Evolutionary conservation across 1,284 basidiomycete genomes (phyloP).

Genomic region (Tylopilus orsonianus): DNA sequence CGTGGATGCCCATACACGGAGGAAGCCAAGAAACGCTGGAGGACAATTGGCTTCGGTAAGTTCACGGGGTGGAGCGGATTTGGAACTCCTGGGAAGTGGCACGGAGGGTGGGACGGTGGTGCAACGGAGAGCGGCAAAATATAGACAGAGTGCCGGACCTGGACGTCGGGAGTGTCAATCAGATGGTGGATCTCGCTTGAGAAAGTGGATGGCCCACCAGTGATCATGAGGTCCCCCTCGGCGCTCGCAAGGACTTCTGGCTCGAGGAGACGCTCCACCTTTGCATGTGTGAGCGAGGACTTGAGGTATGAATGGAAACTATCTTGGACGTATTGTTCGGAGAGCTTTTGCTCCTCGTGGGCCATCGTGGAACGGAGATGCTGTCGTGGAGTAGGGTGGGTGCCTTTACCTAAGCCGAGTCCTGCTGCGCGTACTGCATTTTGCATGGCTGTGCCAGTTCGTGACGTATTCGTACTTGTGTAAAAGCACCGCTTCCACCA

Average conservation of each 20-base stretch:
- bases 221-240: conserved; percentile 78
- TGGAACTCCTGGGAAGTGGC: conserved; percentile 49
- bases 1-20: conserved; percentile 65
- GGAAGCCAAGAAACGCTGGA: conserved; percentile 59
- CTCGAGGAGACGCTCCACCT: conserved; percentile 69
- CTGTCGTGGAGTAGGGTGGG: background rate
- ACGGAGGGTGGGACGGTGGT: conserved; percentile 60
- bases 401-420: conserved; percentile 1
- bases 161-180: conserved; percentile 30
- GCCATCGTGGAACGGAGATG: conserved; percentile 18
- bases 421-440: background rate
- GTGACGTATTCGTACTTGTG: conserved; percentile 20
- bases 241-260: conserved; percentile 70
- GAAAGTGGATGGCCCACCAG: conserved; percentile 58
- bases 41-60: conserved; percentile 61
- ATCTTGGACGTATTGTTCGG: conserved; percentile 66
- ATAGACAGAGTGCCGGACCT: conserved; percentile 64
- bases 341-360: conserved; percentile 36
- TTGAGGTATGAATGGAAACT: conserved; percentile 79
- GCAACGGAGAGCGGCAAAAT: conserved; percentile 62
- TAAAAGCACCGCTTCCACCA: background rate
- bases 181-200: conserved; percentile 37
- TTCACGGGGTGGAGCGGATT: conserved; percentile 41
- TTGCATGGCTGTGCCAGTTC: conserved; percentile 4
- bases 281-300: conserved; percentile 72